Conservation (phyloP, 2,329 filamentous ascomycete species). For the Exophiala viscosa region DNA sequence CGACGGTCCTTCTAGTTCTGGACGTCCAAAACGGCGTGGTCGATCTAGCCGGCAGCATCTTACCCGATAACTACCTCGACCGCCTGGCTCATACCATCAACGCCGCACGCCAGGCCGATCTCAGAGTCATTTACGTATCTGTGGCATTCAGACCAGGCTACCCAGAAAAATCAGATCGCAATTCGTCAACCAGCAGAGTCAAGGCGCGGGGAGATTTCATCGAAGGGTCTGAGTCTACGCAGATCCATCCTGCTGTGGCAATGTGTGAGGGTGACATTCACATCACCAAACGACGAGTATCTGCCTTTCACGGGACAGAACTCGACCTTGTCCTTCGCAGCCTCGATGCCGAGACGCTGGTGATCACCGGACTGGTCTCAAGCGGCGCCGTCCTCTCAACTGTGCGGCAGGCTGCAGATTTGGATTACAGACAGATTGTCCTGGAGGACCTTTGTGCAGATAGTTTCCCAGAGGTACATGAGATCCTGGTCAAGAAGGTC, state of each 20-base stretch:
- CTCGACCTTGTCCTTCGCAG: conserved; percentile 5
- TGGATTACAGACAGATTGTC: conserved; percentile 9
- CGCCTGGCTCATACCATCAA: conserved; percentile 1
- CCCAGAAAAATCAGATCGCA: conserved; percentile 1
- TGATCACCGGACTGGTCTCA: conserved; percentile 3
- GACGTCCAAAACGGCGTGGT: conserved; percentile 11
- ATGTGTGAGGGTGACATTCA: background rate
- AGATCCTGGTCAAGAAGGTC: conserved; percentile 1
- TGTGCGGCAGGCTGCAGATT: conserved; percentile 5
- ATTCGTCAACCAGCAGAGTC: background rate
- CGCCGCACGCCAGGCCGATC: background rate
- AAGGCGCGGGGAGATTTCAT: background rate
- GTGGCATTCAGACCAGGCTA: conserved; percentile 2
- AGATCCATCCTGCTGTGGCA: conserved; percentile 1
- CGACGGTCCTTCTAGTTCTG: conserved; percentile 6
- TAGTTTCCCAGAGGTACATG: conserved; percentile 1
- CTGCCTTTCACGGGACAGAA: conserved; percentile 9
- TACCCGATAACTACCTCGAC: conserved; percentile 1
- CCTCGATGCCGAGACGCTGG: background rate
- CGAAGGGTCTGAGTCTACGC: background rate
- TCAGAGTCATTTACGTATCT: background rate
- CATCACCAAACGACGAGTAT: conserved; percentile 8
- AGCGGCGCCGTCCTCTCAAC: conserved; percentile 10
- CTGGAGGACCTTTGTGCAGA: conserved; percentile 9
- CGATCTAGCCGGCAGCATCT: background rate